Base-by-base conservation (phyloP, 805 yeast species). In the Starmera caribaea region DNA sequence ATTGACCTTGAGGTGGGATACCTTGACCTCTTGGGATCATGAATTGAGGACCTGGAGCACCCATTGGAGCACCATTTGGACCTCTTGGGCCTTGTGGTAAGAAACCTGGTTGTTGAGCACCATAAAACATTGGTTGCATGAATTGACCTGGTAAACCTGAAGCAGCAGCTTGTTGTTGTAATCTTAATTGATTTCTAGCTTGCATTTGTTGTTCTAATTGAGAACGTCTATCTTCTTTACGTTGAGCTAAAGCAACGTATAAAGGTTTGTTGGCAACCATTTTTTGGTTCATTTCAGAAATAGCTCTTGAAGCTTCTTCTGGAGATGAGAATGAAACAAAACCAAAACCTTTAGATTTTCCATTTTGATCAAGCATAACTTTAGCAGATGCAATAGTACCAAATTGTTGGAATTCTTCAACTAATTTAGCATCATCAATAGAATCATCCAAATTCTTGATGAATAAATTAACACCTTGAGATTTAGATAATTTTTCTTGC, bases 271-370 rank as follows among this genome's bases (percentile, higher is more conserved):
- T 87, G 54, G 79, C 81, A 55, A 92, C 78, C 81, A 90, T 83
- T 64, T 88, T 84, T 71, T 88, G 96, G 79, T 90, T 88, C 96
- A 90, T 89, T 74, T 90, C 98, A 55, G 90, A 76, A 64, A 90
- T 87, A 50, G 98, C 98, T 72, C 87, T 88, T 58, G 96, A 85
- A 54, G 98, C 98, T 78, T 92, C 98, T 68, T 92, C 98, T 60
- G 97, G 96, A 49, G 92, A 68, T 41, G 96, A 79, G 83, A 81
- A 92, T 71, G 98, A 88, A 54, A 92, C 98, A 63, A 92, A 92
- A 60, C 98, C 98, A 64, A 92, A 92, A 53, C 97, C 97, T 74
- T 86, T 90, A 48, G 97, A 87, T 71, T 87, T 87, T 56, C 95
- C 97, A 46, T 77, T 65, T 57, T 89, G 97, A 62, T 86, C 96